Base-by-base conservation (phyloP, 208 protist genomes). In the Phytomonas sp. region DNA sequence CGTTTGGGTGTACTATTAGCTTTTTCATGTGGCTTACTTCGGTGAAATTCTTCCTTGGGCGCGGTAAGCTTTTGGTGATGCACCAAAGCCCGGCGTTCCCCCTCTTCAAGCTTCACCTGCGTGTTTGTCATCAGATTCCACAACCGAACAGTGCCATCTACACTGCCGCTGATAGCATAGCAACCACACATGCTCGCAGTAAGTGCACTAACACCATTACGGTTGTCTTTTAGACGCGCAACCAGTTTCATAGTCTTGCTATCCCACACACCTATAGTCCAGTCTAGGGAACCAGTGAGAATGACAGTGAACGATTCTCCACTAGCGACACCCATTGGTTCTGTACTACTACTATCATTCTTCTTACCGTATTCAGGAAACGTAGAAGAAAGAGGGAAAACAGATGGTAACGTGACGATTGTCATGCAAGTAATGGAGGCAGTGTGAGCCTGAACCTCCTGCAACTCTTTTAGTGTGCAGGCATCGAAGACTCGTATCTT, bases 201-300 rank as follows among this genome's bases (percentile, higher is more conserved):
- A 13, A 94, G 69, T 17, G 83, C 68, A 15, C 78, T 81, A 33
- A 91, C 74, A 29, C 77, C 75, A 8, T 59, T 69, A n/a, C 60
- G 34, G 34, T 82, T 77, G 33, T 78, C 81, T 32, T 74, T 69
- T 43, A 93, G 73, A 1, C 79, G 75, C 31, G 79, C 70, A 15
- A 93, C 62, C 26, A 76, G 82, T 33, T 75, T 77, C 67, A 93
- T 71, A 36, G 77, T 78, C 0, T 80, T 72, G 11, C 72, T 78
- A 37, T 82, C 77, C 88, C 88, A 93, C 43, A 85, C 84, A 0
- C 71, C 84, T 72, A 93, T 85, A 20, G 85, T 87, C 32, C 75
- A 67, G 68, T 93, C 88, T 2, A 77, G 65, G 0, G 84, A 86
- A 37, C 76, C 88, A 5, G 85, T 80, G 6, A 93, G 53, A 43